Evolutionary conservation across 495 filamentous ascomycete genomes (phyloP), one percentile per base, ranked within the genome.

Genomic region (Saxophila tyrrhenica): DNA sequence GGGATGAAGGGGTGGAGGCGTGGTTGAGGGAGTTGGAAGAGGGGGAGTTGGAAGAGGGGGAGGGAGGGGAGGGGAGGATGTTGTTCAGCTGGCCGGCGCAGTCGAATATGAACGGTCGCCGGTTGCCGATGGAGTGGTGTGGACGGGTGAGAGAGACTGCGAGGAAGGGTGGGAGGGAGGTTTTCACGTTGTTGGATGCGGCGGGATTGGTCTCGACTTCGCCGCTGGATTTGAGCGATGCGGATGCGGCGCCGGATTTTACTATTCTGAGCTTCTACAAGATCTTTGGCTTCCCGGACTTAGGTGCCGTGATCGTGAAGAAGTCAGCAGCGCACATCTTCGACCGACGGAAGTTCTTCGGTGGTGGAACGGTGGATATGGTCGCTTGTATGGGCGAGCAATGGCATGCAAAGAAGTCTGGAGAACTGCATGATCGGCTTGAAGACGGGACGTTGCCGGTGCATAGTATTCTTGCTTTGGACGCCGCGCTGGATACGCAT

Each of bases 281-380:
- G 68, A 92, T 97, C 21, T 97, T 96, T 65, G 91, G 91, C 3
- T 95, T 95, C 61, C 91, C 91, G 0, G 87, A 97, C 63, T 70
- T 97, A 0, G 91, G 91, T 7, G 91, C 83, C 2, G 71, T 97
- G 65, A 84, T 97, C 50, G 83, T 96, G 9, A 78, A 84, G 41
- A 87, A 88, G 56, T 73, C 74, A 32, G 75, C 84, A n/a, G 79
- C 74, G 0, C 63, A 70, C 21, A 79, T 95, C 41, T 54, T 60
- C 48, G 67, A 71, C 39, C 70, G 73, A 22, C 78, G 88, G 42
- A 77, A 69, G 59, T 97, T 91, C 62, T 97, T 97, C 65, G 91
- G 91, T 1, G 91, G 91, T n/a, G 91, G 91, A 5, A 97, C 91
- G 0, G 90, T 95, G 1, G 89, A 95, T 58, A 85, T 92, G 77